Evolutionary conservation across 257 asterid species (phyloP).

Genomic region (Thymus mandschuricus): DNA sequence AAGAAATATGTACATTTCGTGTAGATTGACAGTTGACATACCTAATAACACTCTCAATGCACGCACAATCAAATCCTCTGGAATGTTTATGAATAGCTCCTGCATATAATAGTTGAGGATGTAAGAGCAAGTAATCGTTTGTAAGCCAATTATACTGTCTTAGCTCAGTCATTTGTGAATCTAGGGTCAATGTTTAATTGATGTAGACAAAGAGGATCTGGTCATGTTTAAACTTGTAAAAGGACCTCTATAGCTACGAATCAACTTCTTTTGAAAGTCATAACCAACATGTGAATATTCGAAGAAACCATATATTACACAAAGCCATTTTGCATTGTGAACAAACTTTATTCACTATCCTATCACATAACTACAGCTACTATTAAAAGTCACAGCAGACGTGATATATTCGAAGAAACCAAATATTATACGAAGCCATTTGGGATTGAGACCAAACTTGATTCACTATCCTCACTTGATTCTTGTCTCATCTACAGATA

Average conservation of each 20-base stretch:
- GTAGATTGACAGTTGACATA: constrained; percentile 26
- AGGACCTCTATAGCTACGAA: not conserved
- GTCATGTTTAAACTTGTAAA: not conserved
- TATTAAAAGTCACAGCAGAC: not conserved
- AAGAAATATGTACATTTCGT: not conserved
- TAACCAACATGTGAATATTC: not conserved
- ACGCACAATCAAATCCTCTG: constrained; percentile 55
- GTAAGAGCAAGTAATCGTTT: not conserved
- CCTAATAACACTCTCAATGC: constrained; percentile 73
- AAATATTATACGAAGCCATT: not conserved
- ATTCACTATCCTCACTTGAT: not conserved
- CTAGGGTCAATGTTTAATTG: not conserved
- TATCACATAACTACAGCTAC: not conserved
- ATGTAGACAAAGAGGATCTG: not conserved
- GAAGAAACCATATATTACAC: not conserved
- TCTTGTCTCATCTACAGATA: not conserved
- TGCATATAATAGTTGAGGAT: constrained; percentile 41
- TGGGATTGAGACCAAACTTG: no score
- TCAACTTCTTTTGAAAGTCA: not conserved
- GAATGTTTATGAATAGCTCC: constrained; percentile 75
- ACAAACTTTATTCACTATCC: not conserved
- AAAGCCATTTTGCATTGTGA: not conserved
- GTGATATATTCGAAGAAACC: not conserved
- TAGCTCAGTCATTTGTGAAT: not conserved
- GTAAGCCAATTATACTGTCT: not conserved